Evolutionary conservation across 306 rosid species (phyloP).

Genomic region (Dryas drummondii): DNA sequence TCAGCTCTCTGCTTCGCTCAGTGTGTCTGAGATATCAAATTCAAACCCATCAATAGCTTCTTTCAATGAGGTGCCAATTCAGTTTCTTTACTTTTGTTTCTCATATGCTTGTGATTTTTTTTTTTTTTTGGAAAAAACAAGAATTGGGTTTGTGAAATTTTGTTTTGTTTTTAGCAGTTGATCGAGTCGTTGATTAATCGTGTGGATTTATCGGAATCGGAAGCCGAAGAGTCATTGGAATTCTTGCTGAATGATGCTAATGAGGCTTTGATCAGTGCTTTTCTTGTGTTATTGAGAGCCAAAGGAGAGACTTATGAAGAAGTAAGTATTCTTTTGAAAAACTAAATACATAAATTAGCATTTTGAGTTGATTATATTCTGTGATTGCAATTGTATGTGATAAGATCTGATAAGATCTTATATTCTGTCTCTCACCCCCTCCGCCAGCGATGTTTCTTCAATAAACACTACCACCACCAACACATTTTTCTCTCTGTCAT

Average conservation of each 20-base stretch:
- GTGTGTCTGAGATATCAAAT: slow-evolving; percentile 2
- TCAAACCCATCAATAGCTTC: slow-evolving; percentile 11
- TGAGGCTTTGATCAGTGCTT: slow-evolving; percentile 84
- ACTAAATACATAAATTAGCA: neutral
- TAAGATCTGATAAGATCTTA: neutral
- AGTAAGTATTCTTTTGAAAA: slow-evolving; percentile 29
- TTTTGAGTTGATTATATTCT: neutral
- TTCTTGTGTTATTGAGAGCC: slow-evolving; percentile 82
- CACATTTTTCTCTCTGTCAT: no score
- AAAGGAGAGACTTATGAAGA: slow-evolving; percentile 94
- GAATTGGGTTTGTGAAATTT: slow-evolving; percentile 20
- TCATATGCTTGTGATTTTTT: neutral
- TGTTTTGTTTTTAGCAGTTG: slow-evolving; percentile 43
- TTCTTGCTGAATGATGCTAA: slow-evolving; percentile 56
- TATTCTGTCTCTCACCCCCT: no score
- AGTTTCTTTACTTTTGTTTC: neutral
- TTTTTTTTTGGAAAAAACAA: neutral
- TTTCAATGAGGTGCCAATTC: slow-evolving; percentile 40
- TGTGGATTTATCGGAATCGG: slow-evolving; percentile 60
- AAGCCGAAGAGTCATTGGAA: slow-evolving; percentile 71
- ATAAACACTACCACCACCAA: no score
- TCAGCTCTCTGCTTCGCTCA: slow-evolving; percentile 22
- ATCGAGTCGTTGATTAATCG: slow-evolving; percentile 65
- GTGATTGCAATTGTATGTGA: neutral
- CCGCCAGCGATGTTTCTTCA: no score